Conservation (phyloP, 2,329 filamentous ascomycete species). For the Neospermospora avenae region DNA sequence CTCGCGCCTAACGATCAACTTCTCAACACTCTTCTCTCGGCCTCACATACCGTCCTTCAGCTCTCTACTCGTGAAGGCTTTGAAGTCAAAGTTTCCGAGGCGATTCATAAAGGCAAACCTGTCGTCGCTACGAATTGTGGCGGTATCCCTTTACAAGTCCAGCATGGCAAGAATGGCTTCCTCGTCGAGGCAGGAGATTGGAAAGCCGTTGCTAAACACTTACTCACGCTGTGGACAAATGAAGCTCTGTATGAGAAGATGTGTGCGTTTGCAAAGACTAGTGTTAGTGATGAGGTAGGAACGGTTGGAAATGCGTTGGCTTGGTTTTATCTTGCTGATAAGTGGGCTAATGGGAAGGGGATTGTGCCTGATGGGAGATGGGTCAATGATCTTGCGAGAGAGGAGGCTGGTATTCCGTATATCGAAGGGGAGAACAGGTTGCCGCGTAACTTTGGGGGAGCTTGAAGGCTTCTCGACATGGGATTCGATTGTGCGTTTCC, state of each 20-base stretch:
- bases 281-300: constrained; percentile 77
- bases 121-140: constrained; percentile 73
- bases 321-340: constrained; percentile 76
- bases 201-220: constrained; percentile 63
- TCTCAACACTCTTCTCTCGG: constrained; percentile 71
- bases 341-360: constrained; percentile 53
- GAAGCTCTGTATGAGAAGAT: constrained; percentile 62
- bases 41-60: constrained; percentile 71
- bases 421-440: constrained; percentile 57
- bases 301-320: constrained; percentile 74
- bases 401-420: constrained; percentile 60
- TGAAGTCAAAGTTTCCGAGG: constrained; percentile 83
- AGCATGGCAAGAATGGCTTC: constrained; percentile 69
- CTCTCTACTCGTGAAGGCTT: constrained; percentile 81
- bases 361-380: constrained; percentile 60
- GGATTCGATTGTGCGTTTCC: neutral
- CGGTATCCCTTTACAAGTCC: constrained; percentile 77
- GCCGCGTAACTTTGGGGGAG: constrained; percentile 37
- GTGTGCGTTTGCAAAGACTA: constrained; percentile 58
- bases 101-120: constrained; percentile 74
- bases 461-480: neutral
- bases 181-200: constrained; percentile 70
- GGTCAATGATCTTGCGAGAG: constrained; percentile 72
- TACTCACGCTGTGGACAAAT: constrained; percentile 65
- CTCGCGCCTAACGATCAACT: constrained; percentile 76